phyloP scores from a whole-genome alignment of 2,329 filamentous ascomycete species.

The Fusarium luffae region DNA sequence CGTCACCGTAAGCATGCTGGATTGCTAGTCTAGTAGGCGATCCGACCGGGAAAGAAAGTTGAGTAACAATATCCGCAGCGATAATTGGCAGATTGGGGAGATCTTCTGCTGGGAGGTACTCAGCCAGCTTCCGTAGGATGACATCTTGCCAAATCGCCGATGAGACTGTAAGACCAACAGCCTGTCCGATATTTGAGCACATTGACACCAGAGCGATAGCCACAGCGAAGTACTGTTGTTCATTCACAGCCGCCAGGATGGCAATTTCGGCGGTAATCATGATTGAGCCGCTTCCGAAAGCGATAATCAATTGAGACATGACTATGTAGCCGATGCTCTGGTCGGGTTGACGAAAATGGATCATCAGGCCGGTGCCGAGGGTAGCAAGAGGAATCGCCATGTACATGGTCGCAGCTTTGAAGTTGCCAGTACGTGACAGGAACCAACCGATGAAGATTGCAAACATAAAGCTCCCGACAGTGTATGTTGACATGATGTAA shows the following conservation, averaged over 20 bases:
- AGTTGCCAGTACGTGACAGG: conserved; percentile 26
- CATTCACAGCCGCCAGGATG: conserved; percentile 25
- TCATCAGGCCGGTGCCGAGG: conserved; percentile 28
- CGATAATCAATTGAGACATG: conserved; percentile 31
- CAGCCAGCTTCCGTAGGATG: conserved; percentile 53
- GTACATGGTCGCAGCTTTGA: conserved; percentile 24
- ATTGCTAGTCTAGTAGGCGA: conserved; percentile 23
- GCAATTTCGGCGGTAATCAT: conserved; percentile 33
- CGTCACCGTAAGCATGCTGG: conserved; percentile 29
- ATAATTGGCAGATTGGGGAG: conserved; percentile 55
- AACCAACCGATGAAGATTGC: conserved; percentile 22
- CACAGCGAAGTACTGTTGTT: conserved; percentile 33
- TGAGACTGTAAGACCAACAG: conserved; percentile 28
- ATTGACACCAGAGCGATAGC: conserved; percentile 23
- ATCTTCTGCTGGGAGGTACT: conserved; percentile 51
- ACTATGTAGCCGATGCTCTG: conserved; percentile 18
- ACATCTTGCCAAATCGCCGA: conserved; percentile 43
- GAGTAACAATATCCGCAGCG: conserved; percentile 22
- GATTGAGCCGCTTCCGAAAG: conserved; percentile 21
- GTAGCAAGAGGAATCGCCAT: conserved; percentile 24
- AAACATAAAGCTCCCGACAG: conserved; percentile 48
- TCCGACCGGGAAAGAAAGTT: conserved; percentile 24
- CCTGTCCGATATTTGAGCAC: conserved; percentile 24
- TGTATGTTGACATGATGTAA: conserved; percentile 53
- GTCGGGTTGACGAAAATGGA: neutral